These are phyloP conservation scores for Platismatia glauca DNA, from an alignment of 495 filamentous ascomycete genomes.

Conservation along the genomic window DNA sequence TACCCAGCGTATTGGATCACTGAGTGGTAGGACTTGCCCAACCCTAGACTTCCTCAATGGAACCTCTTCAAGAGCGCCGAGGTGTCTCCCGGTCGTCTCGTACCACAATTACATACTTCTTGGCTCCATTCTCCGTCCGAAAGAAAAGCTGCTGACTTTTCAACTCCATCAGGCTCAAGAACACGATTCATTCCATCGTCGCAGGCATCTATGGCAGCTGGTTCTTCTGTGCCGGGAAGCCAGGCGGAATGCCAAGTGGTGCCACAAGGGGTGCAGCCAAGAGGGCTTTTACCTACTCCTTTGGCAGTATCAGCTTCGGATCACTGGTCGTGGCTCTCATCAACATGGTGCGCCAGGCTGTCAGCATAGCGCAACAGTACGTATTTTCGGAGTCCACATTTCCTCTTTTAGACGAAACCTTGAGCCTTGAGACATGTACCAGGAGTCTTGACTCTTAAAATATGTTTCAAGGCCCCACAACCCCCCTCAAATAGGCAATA, in stretches of 20 bases:
- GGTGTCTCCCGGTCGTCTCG: not conserved
- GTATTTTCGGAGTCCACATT: no score
- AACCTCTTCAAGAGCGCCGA: not conserved
- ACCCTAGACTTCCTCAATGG: not conserved
- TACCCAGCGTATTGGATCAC: slow-evolving; percentile 69
- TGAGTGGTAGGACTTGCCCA: slow-evolving; percentile 45
- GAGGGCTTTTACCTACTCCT: slow-evolving; percentile 72
- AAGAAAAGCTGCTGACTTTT: not conserved
- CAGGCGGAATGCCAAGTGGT: slow-evolving; percentile 54
- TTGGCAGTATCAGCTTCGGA: slow-evolving; percentile 81
- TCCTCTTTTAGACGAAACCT: no score
- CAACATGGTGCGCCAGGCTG: slow-evolving; percentile 69
- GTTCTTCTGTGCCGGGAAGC: slow-evolving; percentile 70
- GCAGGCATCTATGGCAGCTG: slow-evolving; percentile 85
- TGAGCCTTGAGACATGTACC: no score
- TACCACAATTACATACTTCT: not conserved
- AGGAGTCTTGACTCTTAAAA: no score
- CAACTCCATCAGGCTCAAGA: slow-evolving; percentile 48
- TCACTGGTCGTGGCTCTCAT: slow-evolving; percentile 82
- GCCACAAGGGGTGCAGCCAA: slow-evolving; percentile 57
- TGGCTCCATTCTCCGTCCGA: not conserved
- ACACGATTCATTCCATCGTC: slow-evolving; percentile 80
- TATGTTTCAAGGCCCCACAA: no score
- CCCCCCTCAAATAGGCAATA: no score
- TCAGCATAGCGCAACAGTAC: slow-evolving; percentile 61